Base-by-base conservation (phyloP, 345 rosid species). In the Firmiana major region DNA sequence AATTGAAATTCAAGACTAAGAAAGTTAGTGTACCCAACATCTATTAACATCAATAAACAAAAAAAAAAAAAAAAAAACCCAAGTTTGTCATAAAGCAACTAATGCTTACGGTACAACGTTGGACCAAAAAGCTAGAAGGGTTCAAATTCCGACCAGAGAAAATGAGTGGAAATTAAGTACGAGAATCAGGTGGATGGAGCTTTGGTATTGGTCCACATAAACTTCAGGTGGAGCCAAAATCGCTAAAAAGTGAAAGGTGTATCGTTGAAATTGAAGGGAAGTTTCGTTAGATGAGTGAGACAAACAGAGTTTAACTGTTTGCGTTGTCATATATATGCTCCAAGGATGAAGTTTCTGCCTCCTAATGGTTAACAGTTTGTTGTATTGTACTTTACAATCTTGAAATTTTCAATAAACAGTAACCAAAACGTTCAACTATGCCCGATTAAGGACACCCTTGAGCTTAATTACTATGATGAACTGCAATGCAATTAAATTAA, bases 281-380 rank as follows among this genome's bases (percentile, higher is more conserved):
- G 24, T 43, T 68, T 68, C 72, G 55, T 68, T 13, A 8, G 6
- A n/a, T 65, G 24, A 65, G 71, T 67, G 8, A 68, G 72, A 68
- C 55, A 24, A 22, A 68, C 72, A 68, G 54, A 45, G 54, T 45
- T 40, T 13, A 43, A 22, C 12, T 12, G 45, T 43, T 45, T 43
- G 36, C 10, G 19, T 6, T 67, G 36, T 15, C 48, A n/a, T 65
- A 65, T 19, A n/a, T 65, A 65, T 19, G 12, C 7, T 63, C 22
- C 57, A 6, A 24, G 21, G 17, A 43, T 1, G 48, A 42, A 13
- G 36, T 7, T 69, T 46, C 57, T 15, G 55, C 12, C 45, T 46
- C 40, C 40, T 38, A 38, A 5, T 5, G 40, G 40, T 46, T 68
- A 46, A 46, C 53, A 4, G 34, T 22, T n/a, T 12, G 19, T 22